phyloP scores from a whole-genome alignment of 2,329 filamentous ascomycete species.

The Cryphonectria radicalis region DNA sequence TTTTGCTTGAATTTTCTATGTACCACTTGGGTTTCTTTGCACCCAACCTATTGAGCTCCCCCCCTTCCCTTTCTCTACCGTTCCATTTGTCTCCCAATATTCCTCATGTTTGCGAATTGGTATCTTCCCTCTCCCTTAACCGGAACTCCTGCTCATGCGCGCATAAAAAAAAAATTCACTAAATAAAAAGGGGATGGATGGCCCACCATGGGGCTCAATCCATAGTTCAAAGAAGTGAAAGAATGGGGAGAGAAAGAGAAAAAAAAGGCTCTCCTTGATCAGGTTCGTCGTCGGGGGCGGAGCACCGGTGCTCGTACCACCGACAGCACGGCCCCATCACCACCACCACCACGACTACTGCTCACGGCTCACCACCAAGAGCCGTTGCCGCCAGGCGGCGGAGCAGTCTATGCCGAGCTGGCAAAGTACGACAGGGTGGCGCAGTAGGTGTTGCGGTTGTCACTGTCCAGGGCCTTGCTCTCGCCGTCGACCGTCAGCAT shows the following conservation, averaged over 20 bases:
- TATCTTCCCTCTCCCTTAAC: slow-evolving; percentile 20
- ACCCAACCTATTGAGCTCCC: no score
- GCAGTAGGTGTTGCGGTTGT: slow-evolving; percentile 70
- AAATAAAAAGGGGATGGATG: not conserved
- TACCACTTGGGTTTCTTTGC: no score
- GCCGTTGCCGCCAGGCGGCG: slow-evolving; percentile 7
- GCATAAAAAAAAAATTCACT: slow-evolving; percentile 26
- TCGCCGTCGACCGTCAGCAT: slow-evolving; percentile 70
- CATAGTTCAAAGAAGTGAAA: slow-evolving; percentile 23
- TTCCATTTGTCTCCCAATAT: slow-evolving; percentile 7
- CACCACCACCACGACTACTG: not conserved
- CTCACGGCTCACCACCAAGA: not conserved
- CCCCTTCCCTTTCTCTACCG: slow-evolving; percentile 6
- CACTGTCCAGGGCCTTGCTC: slow-evolving; percentile 56
- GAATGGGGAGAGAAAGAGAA: not conserved
- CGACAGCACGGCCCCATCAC: not conserved
- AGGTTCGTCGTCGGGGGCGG: not conserved
- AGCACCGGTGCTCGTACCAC: not conserved
- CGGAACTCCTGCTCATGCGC: slow-evolving; percentile 24
- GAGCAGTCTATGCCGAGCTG: slow-evolving; percentile 30
- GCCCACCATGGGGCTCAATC: slow-evolving; percentile 17
- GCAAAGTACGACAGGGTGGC: slow-evolving; percentile 61
- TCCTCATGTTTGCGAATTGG: slow-evolving; percentile 10
- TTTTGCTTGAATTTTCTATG: not conserved
- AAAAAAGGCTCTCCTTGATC: not conserved